Evolutionary conservation across 2,329 filamentous ascomycete species (phyloP).

Genomic region (Botrytis deweyae): DNA sequence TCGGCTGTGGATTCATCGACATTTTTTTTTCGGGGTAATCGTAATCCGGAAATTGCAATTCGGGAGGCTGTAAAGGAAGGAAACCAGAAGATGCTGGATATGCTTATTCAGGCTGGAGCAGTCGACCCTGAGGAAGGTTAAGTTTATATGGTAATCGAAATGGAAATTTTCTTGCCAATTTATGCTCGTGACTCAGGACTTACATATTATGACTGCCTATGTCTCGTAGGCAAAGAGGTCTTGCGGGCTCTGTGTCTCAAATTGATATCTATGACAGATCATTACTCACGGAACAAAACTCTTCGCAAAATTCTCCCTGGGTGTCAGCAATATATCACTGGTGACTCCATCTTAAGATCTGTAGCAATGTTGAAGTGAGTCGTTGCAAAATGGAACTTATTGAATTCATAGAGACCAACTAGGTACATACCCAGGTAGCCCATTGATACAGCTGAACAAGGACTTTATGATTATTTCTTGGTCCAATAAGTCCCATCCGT

Average conservation of each 20-base stretch:
- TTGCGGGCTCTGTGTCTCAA: background rate
- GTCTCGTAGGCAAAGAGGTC: too few relatives aligned
- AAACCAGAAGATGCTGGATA: constrained; percentile 21
- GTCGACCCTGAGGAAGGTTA: accelerated
- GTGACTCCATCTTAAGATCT: accelerated
- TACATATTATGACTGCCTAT: background rate
- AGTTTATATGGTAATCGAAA: background rate
- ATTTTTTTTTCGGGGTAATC: accelerated
- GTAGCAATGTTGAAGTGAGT: background rate
- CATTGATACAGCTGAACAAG: background rate
- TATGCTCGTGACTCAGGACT: background rate
- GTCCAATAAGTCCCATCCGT: accelerated
- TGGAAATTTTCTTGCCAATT: background rate
- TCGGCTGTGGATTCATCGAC: accelerated
- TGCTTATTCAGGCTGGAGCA: constrained; percentile 3
- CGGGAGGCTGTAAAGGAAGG: constrained; percentile 17
- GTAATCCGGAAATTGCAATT: background rate
- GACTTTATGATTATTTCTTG: background rate
- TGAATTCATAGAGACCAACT: background rate
- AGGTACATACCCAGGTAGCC: too few relatives aligned
- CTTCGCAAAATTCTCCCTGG: too few relatives aligned
- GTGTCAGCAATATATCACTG: background rate
- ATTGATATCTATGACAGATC: background rate
- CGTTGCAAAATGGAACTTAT: background rate
- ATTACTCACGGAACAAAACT: too few relatives aligned